Evolutionary conservation across 2,329 filamentous ascomycete species (phyloP), one percentile per base, ranked within the genome.

Genomic region (Paecilomyces formosus): DNA sequence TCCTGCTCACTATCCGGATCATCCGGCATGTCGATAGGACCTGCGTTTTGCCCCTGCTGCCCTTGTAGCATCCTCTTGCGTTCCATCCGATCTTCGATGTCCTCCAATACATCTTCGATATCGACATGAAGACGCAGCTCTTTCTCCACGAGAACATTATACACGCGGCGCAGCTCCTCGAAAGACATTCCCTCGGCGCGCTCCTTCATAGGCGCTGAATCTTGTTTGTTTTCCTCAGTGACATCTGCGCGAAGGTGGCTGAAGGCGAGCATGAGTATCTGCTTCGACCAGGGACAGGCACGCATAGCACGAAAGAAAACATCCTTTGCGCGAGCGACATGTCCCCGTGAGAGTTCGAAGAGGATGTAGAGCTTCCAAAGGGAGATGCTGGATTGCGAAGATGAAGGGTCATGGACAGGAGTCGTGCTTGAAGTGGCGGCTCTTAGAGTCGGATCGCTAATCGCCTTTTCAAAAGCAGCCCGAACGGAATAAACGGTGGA

Each of bases 281-380:
- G 77, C 68, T 88, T 88, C 1, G 78, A 81, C 85, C 86, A 88
- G 0, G 87, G 87, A 65, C 86, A 78, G 15, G 77, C 73, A 51
- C 79, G 75, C 61, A 88, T 65, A 0, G 82, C 84, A 33, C 81
- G 74, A 59, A 83, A 81, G 64, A 84, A 84, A 0, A 84, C 76
- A 1, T 79, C 74, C 61, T 79, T 84, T 2, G 80, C 78, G 55
- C 74, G 72, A 2, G 62, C 54, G 24, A 71, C 59, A 6, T 79
- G 70, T 8, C 74, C 70, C 3, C 72, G 71, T 22, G 71, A 73
- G 1, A 78, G 59, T 57, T 81, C 79, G 61, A 80, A 84, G 8
- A 79, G 63, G 28, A 83, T 68, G 65, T 82, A 84, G 12, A 81
- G 66, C 65, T 76, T 79, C 81, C 82, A 84, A 26, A 83, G 60